Evolutionary conservation across 139 green algal species (phyloP).

Genomic region (Spirogloea muscicola): DNA sequence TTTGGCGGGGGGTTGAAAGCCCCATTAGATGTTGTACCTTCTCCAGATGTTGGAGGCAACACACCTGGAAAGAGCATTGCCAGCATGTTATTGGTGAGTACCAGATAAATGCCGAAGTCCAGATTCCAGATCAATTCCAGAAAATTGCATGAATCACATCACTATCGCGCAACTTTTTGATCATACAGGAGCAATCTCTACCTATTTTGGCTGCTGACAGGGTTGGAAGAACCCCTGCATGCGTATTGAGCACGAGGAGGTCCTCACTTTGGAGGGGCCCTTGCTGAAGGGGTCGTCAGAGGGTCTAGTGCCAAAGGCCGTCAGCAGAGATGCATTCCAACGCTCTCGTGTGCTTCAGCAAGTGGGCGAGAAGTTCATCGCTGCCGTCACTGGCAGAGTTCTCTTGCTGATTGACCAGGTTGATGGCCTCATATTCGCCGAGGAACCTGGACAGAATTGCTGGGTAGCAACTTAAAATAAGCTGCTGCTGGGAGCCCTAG

Average conservation of each 20-base stretch:
- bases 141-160: neutral
- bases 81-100: too few species aligned
- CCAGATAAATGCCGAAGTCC: neutral
- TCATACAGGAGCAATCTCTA: neutral
- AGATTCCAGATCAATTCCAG: neutral
- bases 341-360: slow-evolving; percentile 24
- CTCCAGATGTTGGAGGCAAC: too few species aligned
- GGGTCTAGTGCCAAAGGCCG: too few species aligned
- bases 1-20: too few species aligned
- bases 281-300: neutral
- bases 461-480: too few species aligned
- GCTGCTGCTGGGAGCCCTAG: too few species aligned
- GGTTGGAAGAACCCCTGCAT: slow-evolving; percentile 29
- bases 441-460: too few species aligned
- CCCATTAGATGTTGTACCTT: too few species aligned
- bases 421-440: neutral
- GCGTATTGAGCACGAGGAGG: neutral
- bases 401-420: slow-evolving; percentile 37
- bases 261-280: neutral
- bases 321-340: too few species aligned
- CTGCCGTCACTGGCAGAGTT: slow-evolving; percentile 4
- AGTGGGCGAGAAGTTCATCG: slow-evolving; percentile 36
- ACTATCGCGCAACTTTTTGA: neutral
- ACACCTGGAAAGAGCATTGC: too few species aligned
- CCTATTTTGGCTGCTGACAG: neutral